phyloP scores from a whole-genome alignment of 2,329 filamentous ascomycete genomes.

The Fusarium nygamai region DNA sequence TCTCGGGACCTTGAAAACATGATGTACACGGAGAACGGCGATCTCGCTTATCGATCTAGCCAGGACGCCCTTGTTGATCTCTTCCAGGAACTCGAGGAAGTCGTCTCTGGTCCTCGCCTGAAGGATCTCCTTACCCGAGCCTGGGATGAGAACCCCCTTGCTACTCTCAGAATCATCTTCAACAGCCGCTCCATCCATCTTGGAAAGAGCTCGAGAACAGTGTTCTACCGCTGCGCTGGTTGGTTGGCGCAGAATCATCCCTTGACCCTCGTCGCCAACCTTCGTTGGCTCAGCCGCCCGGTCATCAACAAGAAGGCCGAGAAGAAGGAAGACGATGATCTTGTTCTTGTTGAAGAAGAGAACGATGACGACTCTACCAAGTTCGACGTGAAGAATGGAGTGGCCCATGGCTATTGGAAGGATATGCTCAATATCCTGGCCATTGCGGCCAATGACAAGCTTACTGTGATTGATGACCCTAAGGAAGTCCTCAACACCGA shows the following conservation, averaged over 20 bases:
- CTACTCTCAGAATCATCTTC: slow-evolving; percentile 68
- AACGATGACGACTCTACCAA: slow-evolving; percentile 49
- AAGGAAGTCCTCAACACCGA: slow-evolving; percentile 53
- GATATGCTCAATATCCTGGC: slow-evolving; percentile 67
- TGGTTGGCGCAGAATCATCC: slow-evolving; percentile 67
- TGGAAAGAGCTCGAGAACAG: slow-evolving; percentile 60
- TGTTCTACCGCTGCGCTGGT: slow-evolving; percentile 63
- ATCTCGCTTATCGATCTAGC: slow-evolving; percentile 59
- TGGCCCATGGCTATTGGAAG: slow-evolving; percentile 71
- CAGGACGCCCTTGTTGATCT: slow-evolving; percentile 60
- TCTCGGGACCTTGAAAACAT: slow-evolving; percentile 50
- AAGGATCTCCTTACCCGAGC: slow-evolving; percentile 55
- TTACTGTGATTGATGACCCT: slow-evolving; percentile 54
- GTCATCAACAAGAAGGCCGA: slow-evolving; percentile 64
- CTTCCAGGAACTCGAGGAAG: slow-evolving; percentile 61
- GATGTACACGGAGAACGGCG: slow-evolving; percentile 63
- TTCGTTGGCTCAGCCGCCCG: slow-evolving; percentile 65
- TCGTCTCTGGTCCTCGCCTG: slow-evolving; percentile 50
- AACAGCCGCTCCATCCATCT: slow-evolving; percentile 69
- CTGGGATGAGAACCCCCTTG: slow-evolving; percentile 59
- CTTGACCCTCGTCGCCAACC: slow-evolving; percentile 61
- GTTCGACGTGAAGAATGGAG: slow-evolving; percentile 57
- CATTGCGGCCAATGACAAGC: slow-evolving; percentile 59
- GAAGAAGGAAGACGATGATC: slow-evolving; percentile 49
- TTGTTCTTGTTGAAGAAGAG: slow-evolving; percentile 46